A percentile compares a stretch with the other conserved stretches of the same genome.
phyloP scores from a whole-genome alignment of 768 basidiomycete species.

The Panaeolus cyanescens region DNA sequence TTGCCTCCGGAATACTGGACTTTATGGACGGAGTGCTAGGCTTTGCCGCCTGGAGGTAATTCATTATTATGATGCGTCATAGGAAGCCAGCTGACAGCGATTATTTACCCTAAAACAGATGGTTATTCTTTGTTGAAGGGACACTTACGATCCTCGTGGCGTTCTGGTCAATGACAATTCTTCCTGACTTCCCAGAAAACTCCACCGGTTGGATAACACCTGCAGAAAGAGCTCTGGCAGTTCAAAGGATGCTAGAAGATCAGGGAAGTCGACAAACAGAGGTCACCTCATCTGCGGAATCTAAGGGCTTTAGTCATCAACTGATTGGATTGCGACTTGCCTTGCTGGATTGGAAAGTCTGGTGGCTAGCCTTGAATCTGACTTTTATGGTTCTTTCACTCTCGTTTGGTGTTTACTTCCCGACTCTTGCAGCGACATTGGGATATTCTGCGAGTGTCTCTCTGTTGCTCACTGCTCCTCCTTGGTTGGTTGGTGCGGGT shows the following conservation, averaged over 20 bases:
- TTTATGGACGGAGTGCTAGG: constrained; percentile 79
- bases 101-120: constrained; percentile 46
- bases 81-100: not conserved
- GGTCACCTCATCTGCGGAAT: constrained; percentile 39
- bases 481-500: constrained; percentile 69
- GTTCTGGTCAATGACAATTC: constrained; percentile 60
- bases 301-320: constrained; percentile 27
- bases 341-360: constrained; percentile 79
- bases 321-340: constrained; percentile 61
- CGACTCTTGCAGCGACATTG: constrained; percentile 73
- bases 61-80: not conserved
- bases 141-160: constrained; percentile 58
- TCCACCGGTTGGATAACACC: constrained; percentile 59
- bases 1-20: constrained; percentile 79
- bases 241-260: constrained; percentile 69
- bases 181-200: constrained; percentile 83
- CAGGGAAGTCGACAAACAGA: constrained; percentile 38
- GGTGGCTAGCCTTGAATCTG: constrained; percentile 72
- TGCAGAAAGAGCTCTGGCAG: constrained; percentile 61
- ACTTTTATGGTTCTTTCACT: constrained; percentile 62
- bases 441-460: constrained; percentile 67
- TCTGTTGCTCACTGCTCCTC: constrained; percentile 78
- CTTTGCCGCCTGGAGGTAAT: constrained; percentile 75
- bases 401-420: constrained; percentile 82
- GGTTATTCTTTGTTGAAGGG: constrained; percentile 81